phyloP scores from a whole-genome alignment of 371 early-diverging fungal genomes.

The Dichotomocladium elegans region DNA sequence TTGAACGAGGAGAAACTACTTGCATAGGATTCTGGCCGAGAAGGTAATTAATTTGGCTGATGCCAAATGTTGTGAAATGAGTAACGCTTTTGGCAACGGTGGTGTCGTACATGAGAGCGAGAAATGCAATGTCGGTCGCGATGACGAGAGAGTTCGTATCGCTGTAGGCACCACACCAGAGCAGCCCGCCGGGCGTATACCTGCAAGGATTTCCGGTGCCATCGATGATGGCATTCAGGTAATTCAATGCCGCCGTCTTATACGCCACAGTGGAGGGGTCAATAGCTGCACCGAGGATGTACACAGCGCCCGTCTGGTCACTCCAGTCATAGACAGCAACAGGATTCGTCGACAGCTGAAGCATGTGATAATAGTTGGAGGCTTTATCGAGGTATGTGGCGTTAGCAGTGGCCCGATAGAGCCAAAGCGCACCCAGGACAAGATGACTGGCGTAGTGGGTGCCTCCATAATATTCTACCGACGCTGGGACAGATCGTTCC shows the following conservation, averaged over 20 bases:
- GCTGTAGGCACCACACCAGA: slow-evolving; percentile 38
- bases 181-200: slow-evolving; percentile 41
- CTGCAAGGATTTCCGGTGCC: slow-evolving; percentile 20
- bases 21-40: slow-evolving; percentile 45
- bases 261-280: slow-evolving; percentile 14
- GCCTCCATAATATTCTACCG: slow-evolving; percentile 40
- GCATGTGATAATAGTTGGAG: slow-evolving; percentile 16
- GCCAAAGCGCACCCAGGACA: slow-evolving; percentile 55
- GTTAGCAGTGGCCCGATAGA: slow-evolving; percentile 46
- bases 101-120: slow-evolving; percentile 15
- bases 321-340: slow-evolving; percentile 29
- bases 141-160: slow-evolving; percentile 33
- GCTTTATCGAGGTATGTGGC: slow-evolving; percentile 24
- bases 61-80: slow-evolving; percentile 36
- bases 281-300: slow-evolving; percentile 31
- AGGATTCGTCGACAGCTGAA: neutral
- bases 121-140: slow-evolving; percentile 15
- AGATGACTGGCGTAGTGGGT: slow-evolving; percentile 48
- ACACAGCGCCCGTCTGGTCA: slow-evolving; percentile 36
- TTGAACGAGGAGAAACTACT: slow-evolving; percentile 4
- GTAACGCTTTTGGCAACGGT: slow-evolving; percentile 7
- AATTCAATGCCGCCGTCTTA: slow-evolving; percentile 10
- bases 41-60: slow-evolving; percentile 42
- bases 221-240: slow-evolving; percentile 18
- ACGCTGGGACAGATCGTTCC: slow-evolving; percentile 38